Evolutionary conservation across 371 early-diverging fungal genomes (phyloP), one percentile per base, ranked within the genome.

Genomic region (Mucor ambiguus): DNA sequence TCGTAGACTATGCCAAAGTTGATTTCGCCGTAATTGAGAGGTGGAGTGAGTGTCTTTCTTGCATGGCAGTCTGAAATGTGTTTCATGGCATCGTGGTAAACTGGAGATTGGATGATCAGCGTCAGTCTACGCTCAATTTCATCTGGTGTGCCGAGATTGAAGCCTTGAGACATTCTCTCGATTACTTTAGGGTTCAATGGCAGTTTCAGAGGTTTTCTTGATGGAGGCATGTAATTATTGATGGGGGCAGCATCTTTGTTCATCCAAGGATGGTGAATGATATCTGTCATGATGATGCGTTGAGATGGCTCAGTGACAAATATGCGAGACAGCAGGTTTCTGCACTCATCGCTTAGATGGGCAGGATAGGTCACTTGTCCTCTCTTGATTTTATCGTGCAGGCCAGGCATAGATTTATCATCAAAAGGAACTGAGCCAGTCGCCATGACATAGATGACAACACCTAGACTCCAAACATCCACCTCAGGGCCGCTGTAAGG

Each of bases 341-440:
- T 84, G 63, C 95, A 95, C 57, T 94, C 95, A 69, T 44, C 79
- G 70, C 89, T 92, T 6, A 92, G 82, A 63, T 96, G 87, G 2
- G 96, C 96, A 11, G 93, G 92, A 68, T 92, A 95, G 49, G 85
- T 84, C 20, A 91, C 89, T 54, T 89, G 83, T 3, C 94, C 96
- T 24, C 85, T 79, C 72, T 95, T 95, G 67, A 99, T 98, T 73
- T 96, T 96, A 11, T 91, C 90, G 64, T 98, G 96, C n/a, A 98
- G 82, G 1, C 87, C 90, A 7, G 90, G 90, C 87, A 98, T 93
- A 63, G 89, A 89, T 68, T 93, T 92, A 73, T 97, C 99, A 71
- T 98, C 95, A 81, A 98, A 99, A 1, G 99, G 99, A 1, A 98
- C 97, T 59, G 89, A 89, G 30, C 98, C 99, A 60, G 93, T 94